These are phyloP conservation scores for Penicilliopsis zonata DNA, from an alignment of 495 filamentous ascomycete genomes.

Conservation along the genomic window DNA sequence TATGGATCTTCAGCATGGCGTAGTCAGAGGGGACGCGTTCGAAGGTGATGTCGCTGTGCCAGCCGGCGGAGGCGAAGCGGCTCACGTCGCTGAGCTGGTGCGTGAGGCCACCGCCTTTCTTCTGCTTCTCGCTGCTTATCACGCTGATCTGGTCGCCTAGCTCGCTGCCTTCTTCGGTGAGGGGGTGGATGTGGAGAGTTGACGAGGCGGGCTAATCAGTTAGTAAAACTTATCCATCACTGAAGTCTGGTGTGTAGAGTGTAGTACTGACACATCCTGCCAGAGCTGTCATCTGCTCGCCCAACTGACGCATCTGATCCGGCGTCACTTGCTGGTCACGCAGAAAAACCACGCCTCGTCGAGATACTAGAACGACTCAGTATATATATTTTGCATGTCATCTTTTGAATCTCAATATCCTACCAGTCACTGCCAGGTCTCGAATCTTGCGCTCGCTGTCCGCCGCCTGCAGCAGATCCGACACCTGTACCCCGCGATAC, in stretches of 20 bases:
- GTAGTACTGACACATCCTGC: too few species aligned
- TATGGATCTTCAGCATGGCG: conserved; percentile 46
- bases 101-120: conserved; percentile 26
- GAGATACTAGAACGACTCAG: conserved; percentile 50
- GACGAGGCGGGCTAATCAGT: conserved; percentile 57
- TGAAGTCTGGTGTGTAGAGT: too few species aligned
- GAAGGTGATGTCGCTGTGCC: conserved; percentile 67
- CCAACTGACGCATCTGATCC: conserved; percentile 52
- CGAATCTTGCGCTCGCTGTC: conserved; percentile 56
- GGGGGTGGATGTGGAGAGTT: conserved; percentile 60
- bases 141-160: conserved; percentile 57
- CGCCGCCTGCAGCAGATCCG: conserved; percentile 44
- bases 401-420: conserved; percentile 1
- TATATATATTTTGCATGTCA: neutral
- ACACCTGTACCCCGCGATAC: conserved; percentile 45
- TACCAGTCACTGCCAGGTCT: conserved; percentile 57
- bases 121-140: conserved; percentile 48
- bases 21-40: conserved; percentile 62
- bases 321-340: conserved; percentile 62
- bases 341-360: conserved; percentile 75
- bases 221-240: too few species aligned
- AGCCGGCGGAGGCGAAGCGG: too few species aligned
- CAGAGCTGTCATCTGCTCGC: too few species aligned
- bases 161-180: conserved; percentile 50
- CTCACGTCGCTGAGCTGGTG: conserved; percentile 15